Evolutionary conservation across 2,329 filamentous ascomycete genomes (phyloP).

Genomic region (Hansfordia pulvinata): DNA sequence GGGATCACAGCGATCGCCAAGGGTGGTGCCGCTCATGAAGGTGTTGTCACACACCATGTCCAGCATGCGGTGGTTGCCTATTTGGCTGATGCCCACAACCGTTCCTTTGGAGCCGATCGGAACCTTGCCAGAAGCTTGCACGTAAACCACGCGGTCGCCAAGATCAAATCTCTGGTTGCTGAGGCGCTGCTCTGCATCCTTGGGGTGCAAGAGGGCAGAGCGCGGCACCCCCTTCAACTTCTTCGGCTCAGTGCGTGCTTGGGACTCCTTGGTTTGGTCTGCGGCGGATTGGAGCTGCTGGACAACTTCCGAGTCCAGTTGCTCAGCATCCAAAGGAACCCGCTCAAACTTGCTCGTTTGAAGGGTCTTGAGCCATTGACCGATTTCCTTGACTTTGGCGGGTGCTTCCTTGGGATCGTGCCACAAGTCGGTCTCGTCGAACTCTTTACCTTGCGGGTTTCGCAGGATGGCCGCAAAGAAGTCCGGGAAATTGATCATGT

Average conservation of each 20-base stretch:
- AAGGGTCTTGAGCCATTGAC: conserved; percentile 80
- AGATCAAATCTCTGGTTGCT: conserved; percentile 72
- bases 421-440: conserved; percentile 78
- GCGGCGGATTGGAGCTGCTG: conserved; percentile 65
- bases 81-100: conserved; percentile 87
- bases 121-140: conserved; percentile 84
- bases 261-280: conserved; percentile 43
- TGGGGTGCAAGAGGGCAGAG: conserved; percentile 79
- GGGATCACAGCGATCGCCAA: conserved; percentile 78
- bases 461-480: conserved; percentile 82
- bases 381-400: conserved; percentile 82
- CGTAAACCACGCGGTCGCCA: conserved; percentile 87
- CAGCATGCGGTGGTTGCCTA: conserved; percentile 65
- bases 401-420: conserved; percentile 56
- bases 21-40: conserved; percentile 93
- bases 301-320: conserved; percentile 85
- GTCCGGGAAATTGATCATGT: conserved; percentile 89
- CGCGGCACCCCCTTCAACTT: conserved; percentile 73
- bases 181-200: conserved; percentile 86
- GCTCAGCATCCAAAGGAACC: conserved; percentile 92
- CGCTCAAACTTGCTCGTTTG: conserved; percentile 87
- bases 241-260: conserved; percentile 43
- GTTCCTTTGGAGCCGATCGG: conserved; percentile 86
- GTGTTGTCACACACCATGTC: conserved; percentile 89
- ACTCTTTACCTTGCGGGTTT: conserved; percentile 76